Percentiles rank a stretch among this genome's conserved stretches.
These are phyloP conservation scores for Crithidia brevicula DNA, from an alignment of 208 protist species.

Conservation along the genomic window DNA sequence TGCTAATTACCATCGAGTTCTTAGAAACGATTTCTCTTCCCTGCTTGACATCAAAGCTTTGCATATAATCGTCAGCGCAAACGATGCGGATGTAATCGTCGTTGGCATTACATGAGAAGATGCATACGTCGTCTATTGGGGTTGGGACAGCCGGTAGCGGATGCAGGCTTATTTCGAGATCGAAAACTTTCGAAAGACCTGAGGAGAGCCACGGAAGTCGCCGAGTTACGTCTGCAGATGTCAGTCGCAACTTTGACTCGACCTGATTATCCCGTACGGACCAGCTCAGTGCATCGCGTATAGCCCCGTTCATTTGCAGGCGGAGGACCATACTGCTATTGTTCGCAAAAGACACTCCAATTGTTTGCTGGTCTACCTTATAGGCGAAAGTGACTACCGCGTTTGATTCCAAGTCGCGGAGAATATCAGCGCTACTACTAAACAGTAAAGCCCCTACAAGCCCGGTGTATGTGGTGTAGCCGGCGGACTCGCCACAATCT, in stretches of 20 bases:
- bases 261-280: conserved; percentile 1
- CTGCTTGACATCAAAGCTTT: conserved; percentile 21
- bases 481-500: conserved; percentile 24
- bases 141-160: conserved; percentile 17
- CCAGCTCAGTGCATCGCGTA: conserved; percentile 22
- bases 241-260: conserved; percentile 22
- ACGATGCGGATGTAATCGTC: conserved; percentile 24
- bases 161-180: conserved; percentile 36
- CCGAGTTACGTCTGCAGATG: conserved; percentile 16
- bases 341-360: conserved; percentile 33
- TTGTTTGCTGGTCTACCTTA: conserved; percentile 19
- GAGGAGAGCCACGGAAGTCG: conserved; percentile 34
- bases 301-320: conserved; percentile 16
- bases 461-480: conserved; percentile 30
- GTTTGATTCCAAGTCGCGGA: conserved; percentile 27
- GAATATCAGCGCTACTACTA: conserved; percentile 6
- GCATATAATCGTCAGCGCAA: conserved; percentile 10
- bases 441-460: conserved; percentile 42
- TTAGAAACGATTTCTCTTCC: conserved; percentile 28
- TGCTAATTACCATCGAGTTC: conserved; percentile 3
- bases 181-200: conserved; percentile 8
- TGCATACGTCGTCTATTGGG: conserved; percentile 25
- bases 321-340: conserved; percentile 25
- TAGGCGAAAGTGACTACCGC: conserved; percentile 39
- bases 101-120: conserved; percentile 15